Evolutionary conservation across 805 yeast species (phyloP), one percentile per base, ranked within the genome.

Genomic region (Pichia cabralensis): DNA sequence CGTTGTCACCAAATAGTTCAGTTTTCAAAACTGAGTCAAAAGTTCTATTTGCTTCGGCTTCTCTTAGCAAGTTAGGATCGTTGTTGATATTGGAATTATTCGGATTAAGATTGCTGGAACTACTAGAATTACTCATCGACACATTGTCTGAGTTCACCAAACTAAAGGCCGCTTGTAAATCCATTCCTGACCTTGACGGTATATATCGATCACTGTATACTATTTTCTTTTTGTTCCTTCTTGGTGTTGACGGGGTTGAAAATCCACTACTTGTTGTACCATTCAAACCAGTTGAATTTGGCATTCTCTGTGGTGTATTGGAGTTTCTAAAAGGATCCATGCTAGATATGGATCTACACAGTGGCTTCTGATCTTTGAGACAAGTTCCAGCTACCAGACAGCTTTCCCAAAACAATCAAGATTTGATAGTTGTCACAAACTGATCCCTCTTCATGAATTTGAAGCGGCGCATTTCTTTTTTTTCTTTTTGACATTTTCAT

Each of bases 1-100:
- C 74, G 41, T 81, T 74, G 50, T 80, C 92, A 12, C 96, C 97
- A 63, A 92, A 92, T 23, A 92, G 60, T 55, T 92, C 98, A 22
- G 94, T 82, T 47, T 82, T 80, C 31, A 92, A 61, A 2, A 92
- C 82, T 0, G 89, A 76, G 36, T 88, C 78, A 56, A 88, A 92
- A 0, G 95, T 83, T 43, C 80, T 64, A 52, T 83, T 83, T 5
- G 96, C 95, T 49, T 83, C 94, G 45, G 78, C 80, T 49, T 77
- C 84, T 43, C 75, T 67, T 43, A 77, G 69, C 25, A 65, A 61
- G 42, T 82, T 92, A 16, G 80, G 60, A 46, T 81, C 94, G 44
- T 68, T 69, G 33, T 16, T 18, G 13, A 22, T 22, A 8, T 26
- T 16, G 4, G 10, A 9, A 13, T 24, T 24, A 8, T 13, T 16